Percentiles rank a stretch among this genome's conserved stretches.
Conservation (phyloP, 371 early-diverging fungal genomes). For the Rhizomucor miehei region DNA sequence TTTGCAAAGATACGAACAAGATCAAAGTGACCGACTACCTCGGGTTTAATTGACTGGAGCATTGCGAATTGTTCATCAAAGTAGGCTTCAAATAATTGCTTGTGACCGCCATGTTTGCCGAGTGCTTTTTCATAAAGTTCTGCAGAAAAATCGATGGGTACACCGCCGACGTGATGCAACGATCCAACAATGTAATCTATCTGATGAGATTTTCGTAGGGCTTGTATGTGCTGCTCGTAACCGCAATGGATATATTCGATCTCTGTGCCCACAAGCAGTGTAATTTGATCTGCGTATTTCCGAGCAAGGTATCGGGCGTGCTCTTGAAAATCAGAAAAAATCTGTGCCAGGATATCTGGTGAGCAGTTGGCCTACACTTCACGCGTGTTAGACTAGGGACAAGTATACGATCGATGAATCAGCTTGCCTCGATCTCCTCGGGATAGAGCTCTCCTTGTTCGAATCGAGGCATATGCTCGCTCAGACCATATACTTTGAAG, state of each 20-base stretch:
- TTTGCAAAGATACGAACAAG: constrained; percentile 80
- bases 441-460: constrained; percentile 71
- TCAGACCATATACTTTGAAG: constrained; percentile 68
- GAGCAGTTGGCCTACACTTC: constrained; percentile 56
- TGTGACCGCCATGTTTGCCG: constrained; percentile 13
- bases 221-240: constrained; percentile 26
- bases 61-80: constrained; percentile 87
- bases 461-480: constrained; percentile 84
- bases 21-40: constrained; percentile 94
- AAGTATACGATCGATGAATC: not conserved
- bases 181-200: constrained; percentile 92
- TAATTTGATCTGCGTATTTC: constrained; percentile 59
- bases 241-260: constrained; percentile 76
- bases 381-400: constrained; percentile 1
- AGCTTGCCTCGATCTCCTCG: constrained; percentile 65
- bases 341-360: constrained; percentile 48
- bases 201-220: constrained; percentile 18
- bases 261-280: constrained; percentile 85
- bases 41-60: constrained; percentile 66
- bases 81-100: constrained; percentile 64
- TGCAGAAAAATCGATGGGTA: constrained; percentile 84
- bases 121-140: constrained; percentile 55
- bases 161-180: constrained; percentile 79
- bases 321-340: constrained; percentile 56
- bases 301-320: constrained; percentile 73